Base-by-base conservation (phyloP, 164 flowering plant genomes). In the Piper longum region DNA sequence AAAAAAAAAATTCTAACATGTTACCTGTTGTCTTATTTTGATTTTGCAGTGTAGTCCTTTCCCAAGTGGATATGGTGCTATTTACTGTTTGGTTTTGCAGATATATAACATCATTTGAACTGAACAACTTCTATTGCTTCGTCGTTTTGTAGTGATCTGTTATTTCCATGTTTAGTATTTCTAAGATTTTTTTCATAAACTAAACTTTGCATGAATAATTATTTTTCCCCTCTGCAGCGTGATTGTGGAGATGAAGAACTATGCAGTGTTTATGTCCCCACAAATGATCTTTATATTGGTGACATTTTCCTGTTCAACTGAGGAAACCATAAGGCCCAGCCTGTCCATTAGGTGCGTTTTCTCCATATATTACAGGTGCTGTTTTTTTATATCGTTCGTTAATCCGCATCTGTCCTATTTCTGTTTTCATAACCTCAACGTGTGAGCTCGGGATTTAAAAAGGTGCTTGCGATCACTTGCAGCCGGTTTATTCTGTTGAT, bases 31-130 rank as follows among this genome's bases (percentile, higher is more conserved):
- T 19, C 11, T 11, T n/a, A 7, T 58, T 18, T 18, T 36, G 52
- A 54, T 36, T 61, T 66, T 83, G 87, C 88, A 88, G 96, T 68
- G 96, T 88, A 16, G 83, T 88, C 72, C 80, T 88, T 55, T 76
- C 2, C 36, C 36, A 26, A 26, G 36, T 26, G 36, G 36, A 26
- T 26, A 26, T 26, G 36, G 2, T 26, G 36, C 36, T 26, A 26
- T 26, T 26, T 26, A 26, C 36, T 26, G 36, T 26, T 26, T 26
- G 36, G 2, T 26, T 26, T 1, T 26, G 36, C 36, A 26, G 36
- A 0, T 26, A 26, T 26, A 26, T 26, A 26, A 26, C 36, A 26
- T 26, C 36, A 26, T 26, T 26, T 26, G 36, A 0, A 26, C 36
- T 26, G 36, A 26, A 26, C 36, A 26, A 0, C 36, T 26, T 26